Percentiles rank a stretch among this genome's conserved stretches.
These are phyloP conservation scores for Syncephalastrum racemosum DNA, from an alignment of 371 early-diverging fungal genomes.

Conservation along the genomic window DNA sequence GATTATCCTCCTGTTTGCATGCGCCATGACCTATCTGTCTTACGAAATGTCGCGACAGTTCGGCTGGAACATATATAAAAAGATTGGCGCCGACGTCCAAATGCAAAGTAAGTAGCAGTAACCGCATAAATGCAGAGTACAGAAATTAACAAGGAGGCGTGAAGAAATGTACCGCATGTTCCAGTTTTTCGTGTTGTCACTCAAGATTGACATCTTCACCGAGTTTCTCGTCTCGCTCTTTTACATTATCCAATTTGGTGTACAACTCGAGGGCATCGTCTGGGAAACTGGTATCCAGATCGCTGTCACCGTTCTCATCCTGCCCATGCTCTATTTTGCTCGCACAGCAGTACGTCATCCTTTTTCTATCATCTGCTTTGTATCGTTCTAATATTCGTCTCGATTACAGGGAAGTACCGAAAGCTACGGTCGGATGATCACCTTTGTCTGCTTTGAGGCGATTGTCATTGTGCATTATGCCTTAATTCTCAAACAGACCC, in stretches of 20 bases:
- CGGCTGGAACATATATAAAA: slow-evolving; percentile 45
- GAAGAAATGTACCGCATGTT: slow-evolving; percentile 44
- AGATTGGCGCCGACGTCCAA: slow-evolving; percentile 38
- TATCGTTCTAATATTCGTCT: background rate
- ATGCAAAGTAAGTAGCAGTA: slow-evolving; percentile 25
- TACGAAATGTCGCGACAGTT: slow-evolving; percentile 38
- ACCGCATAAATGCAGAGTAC: background rate
- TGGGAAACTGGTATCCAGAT: slow-evolving; percentile 42
- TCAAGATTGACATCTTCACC: slow-evolving; percentile 50
- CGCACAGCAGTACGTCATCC: slow-evolving; percentile 41
- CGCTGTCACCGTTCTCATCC: slow-evolving; percentile 36
- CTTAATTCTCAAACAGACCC: slow-evolving; percentile 37
- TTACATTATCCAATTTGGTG: slow-evolving; percentile 43
- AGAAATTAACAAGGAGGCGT: no score
- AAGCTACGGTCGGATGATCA: slow-evolving; percentile 38
- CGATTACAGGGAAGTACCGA: slow-evolving; percentile 36
- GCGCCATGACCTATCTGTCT: slow-evolving; percentile 29
- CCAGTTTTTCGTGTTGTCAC: slow-evolving; percentile 48
- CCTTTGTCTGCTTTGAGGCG: slow-evolving; percentile 37
- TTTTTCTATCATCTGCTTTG: background rate
- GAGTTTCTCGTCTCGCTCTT: slow-evolving; percentile 47
- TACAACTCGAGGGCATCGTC: slow-evolving; percentile 19
- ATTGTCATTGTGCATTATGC: slow-evolving; percentile 40
- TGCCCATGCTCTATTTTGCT: slow-evolving; percentile 48
- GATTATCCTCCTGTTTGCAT: slow-evolving; percentile 32